Evolutionary conservation across 345 rosid genomes (phyloP).

Genomic region (Anastatica hierochuntica): DNA sequence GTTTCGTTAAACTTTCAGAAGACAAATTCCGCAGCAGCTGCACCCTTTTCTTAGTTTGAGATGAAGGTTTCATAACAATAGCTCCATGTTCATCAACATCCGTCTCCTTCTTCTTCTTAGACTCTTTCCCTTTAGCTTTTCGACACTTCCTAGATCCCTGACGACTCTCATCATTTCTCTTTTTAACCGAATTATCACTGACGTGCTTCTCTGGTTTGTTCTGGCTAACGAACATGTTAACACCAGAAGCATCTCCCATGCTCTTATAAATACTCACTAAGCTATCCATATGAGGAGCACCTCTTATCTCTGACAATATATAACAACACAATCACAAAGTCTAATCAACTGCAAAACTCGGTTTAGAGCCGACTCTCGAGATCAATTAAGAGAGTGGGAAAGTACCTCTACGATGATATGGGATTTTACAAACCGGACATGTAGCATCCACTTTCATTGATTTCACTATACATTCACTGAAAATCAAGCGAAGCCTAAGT

Average conservation of each 20-base stretch:
- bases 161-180: conserved; percentile 5
- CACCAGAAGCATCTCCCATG: conserved; percentile 83
- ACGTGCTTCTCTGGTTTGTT: conserved; percentile 25
- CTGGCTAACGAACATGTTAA: too few relatives aligned
- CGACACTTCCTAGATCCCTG: conserved; percentile 16
- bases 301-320: conserved; percentile 59
- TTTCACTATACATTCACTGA: conserved; percentile 60
- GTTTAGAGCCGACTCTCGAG: not conserved
- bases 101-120: conserved; percentile 17
- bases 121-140: conserved; percentile 19
- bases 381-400: not conserved
- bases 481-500: not conserved
- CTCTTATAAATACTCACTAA: conserved; percentile 75
- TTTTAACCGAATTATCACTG: conserved; percentile 11
- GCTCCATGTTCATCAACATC: conserved; percentile 22
- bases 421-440: conserved; percentile 85
- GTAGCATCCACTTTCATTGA: conserved; percentile 64
- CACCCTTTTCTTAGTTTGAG: conserved; percentile 79
- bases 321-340: not conserved
- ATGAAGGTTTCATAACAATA: conserved; percentile 49
- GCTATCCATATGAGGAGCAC: conserved; percentile 93
- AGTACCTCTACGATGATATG: conserved; percentile 65
- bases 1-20: conserved; percentile 26
- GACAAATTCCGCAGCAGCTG: conserved; percentile 54
- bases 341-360: too few relatives aligned